phyloP scores from a whole-genome alignment of 2,329 filamentous ascomycete genomes.

The Fusarium solani-melongenae region DNA sequence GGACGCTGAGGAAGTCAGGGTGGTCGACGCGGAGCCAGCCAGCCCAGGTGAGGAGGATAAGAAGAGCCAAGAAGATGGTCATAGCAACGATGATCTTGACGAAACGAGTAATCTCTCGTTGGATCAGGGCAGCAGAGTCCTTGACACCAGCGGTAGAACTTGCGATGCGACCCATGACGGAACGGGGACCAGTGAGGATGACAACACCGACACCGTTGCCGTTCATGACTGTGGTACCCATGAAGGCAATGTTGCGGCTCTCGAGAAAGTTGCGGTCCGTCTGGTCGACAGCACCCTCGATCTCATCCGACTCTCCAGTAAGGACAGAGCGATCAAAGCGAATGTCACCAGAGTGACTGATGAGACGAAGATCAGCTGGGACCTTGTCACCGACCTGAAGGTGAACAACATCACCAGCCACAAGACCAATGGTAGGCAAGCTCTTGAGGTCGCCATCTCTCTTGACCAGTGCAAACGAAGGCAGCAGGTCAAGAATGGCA shows the following conservation, averaged over 20 bases:
- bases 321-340: constrained; percentile 56
- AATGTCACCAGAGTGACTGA: constrained; percentile 54
- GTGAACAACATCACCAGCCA: constrained; percentile 59
- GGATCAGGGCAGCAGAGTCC: constrained; percentile 54
- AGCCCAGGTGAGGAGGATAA: constrained; percentile 59
- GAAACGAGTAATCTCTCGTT: constrained; percentile 56
- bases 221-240: constrained; percentile 56
- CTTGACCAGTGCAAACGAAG: constrained; percentile 55
- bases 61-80: constrained; percentile 51
- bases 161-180: constrained; percentile 56
- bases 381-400: constrained; percentile 60
- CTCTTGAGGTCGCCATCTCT: constrained; percentile 56
- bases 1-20: constrained; percentile 52
- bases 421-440: constrained; percentile 55
- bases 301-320: constrained; percentile 56
- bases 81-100: constrained; percentile 55
- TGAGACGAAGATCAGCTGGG: constrained; percentile 59
- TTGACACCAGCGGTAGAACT: constrained; percentile 51
- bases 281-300: constrained; percentile 53
- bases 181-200: constrained; percentile 52
- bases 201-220: constrained; percentile 54
- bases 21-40: constrained; percentile 54
- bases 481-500: constrained; percentile 58
- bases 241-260: constrained; percentile 56
- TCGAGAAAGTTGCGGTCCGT: constrained; percentile 56